Percentiles rank a stretch among this genome's conserved stretches.
Conservation (phyloP, 805 yeast genomes). For the Spathaspora passalidarum region DNA sequence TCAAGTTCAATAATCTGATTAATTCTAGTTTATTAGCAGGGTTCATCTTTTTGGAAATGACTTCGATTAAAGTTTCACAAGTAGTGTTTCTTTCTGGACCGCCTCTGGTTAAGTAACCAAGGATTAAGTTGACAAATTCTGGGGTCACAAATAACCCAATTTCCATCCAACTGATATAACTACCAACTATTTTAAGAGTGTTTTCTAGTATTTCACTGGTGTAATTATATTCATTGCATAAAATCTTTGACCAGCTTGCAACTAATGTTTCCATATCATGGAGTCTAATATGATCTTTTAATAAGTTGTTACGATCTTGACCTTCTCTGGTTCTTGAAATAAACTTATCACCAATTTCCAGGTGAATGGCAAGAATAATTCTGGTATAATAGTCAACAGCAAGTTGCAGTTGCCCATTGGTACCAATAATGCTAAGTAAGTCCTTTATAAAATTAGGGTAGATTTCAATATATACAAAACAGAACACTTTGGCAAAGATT, state of each 20-base stretch:
- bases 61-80: slow-evolving; percentile 56
- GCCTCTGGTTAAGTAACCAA: slow-evolving; percentile 50
- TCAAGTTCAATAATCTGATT: slow-evolving; percentile 64
- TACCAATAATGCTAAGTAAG: slow-evolving; percentile 19
- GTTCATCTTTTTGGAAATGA: slow-evolving; percentile 75
- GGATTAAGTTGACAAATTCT: slow-evolving; percentile 55
- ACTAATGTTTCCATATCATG: slow-evolving; percentile 70
- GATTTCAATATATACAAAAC: slow-evolving; percentile 30
- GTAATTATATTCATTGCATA: slow-evolving; percentile 25
- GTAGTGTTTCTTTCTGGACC: slow-evolving; percentile 53
- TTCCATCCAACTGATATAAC: slow-evolving; percentile 91
- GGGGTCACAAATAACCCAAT: slow-evolving; percentile 66
- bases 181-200: slow-evolving; percentile 68
- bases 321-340: slow-evolving; percentile 64
- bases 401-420: slow-evolving; percentile 20
- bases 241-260: slow-evolving; percentile 61
- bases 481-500: slow-evolving; percentile 32
- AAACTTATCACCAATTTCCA: slow-evolving; percentile 90
- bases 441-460: slow-evolving; percentile 32
- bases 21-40: slow-evolving; percentile 68
- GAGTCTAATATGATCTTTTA: slow-evolving; percentile 81
- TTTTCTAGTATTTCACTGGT: slow-evolving; percentile 50
- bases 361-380: slow-evolving; percentile 71
- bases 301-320: slow-evolving; percentile 60
- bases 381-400: slow-evolving; percentile 73